Evolutionary conservation across 2,329 filamentous ascomycete genomes (phyloP), one percentile per base, ranked within the genome.

Genomic region (Aspergillus oerlinghausenensis): DNA sequence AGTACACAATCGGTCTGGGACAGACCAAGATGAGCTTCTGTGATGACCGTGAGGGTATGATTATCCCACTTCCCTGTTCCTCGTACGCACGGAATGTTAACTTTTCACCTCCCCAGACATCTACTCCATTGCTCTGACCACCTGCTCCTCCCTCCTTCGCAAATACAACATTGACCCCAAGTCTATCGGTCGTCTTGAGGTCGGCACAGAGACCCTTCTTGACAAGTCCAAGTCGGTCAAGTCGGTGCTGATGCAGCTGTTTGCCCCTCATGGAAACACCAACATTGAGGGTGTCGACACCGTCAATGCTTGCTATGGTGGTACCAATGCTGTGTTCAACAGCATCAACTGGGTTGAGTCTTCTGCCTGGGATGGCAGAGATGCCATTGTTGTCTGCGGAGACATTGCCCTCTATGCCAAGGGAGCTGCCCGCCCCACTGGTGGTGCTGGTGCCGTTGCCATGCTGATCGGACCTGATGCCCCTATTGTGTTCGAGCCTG

Each of bases 21-120:
- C 90, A 94, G 83, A 93, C 88, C 73, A 91, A 89, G 80, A 94
- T 94, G 90, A 88, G 86, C 81, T 94, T 94, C 79, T 93, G 90
- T 75, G 90, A 94, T 77, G 90, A 94, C 72, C 86, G 89, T 72
- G 90, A 94, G 81, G 89, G 89, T 92, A 75, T 75, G 80, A 60
- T 43, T 4, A 32, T 40, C 8, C 25, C 55, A 21, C 42, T 11
- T 14, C 19, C 21, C 21, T 40, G 17, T n/a, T 50, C 23, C 19
- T 40, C 1, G 32, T 9, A 52, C 17, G 21, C 48, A 28, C 11
- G 11, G 6, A 23, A 28, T 54, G 25, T 42, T 63, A 55, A 63
- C 54, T n/a, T 47, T 55, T 51, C 26, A 50, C 57, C 21, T 54
- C 11, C 11, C 2, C 60, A 93, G 90, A 94, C 74, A 94, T 93